Evolutionary conservation across 768 basidiomycete genomes (phyloP).

Genomic region (Podaxis sp.): DNA sequence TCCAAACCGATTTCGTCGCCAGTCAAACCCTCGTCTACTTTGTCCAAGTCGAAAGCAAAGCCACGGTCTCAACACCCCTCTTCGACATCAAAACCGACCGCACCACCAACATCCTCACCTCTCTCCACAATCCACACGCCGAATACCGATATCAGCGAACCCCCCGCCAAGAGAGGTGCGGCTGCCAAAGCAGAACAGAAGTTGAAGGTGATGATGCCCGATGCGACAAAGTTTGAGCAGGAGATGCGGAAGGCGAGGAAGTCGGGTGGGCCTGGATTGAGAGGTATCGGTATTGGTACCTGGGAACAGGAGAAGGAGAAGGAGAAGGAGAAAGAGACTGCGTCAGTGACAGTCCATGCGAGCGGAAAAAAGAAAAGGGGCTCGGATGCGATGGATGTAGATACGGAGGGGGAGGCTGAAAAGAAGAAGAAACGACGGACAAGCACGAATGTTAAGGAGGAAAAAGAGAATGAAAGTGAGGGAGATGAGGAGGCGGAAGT

Average conservation of each 20-base stretch:
- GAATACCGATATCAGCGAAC: not conserved
- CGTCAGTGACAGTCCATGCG: not conserved
- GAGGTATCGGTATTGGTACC: conserved; percentile 21
- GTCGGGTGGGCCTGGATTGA: conserved; percentile 22
- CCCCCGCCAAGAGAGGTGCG: conserved; percentile 35
- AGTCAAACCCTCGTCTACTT: not conserved
- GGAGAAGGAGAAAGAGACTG: conserved; percentile 1
- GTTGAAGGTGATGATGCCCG: conserved; percentile 76
- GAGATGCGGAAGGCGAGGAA: conserved; percentile 47
- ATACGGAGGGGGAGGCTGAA: not conserved
- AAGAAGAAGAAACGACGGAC: conserved; percentile 5
- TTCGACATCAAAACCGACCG: not conserved
- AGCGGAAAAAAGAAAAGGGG: conserved; percentile 18
- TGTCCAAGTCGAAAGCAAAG: conserved; percentile 15
- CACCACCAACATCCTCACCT: conserved; percentile 10
- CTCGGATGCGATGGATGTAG: conserved; percentile 7
- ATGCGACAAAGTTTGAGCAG: conserved; percentile 65
- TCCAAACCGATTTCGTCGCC: conserved; percentile 8
- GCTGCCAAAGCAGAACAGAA: conserved; percentile 46
- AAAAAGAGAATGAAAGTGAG: conserved; percentile 17
- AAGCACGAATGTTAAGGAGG: conserved; percentile 5
- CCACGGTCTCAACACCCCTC: conserved; percentile 1
- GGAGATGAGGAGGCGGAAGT: conserved; percentile 12
- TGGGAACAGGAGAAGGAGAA: conserved; percentile 14
- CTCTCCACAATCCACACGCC: conserved; percentile 9